Evolutionary conservation across 306 rosid genomes (phyloP).

Genomic region (Canavalia gladiata): DNA sequence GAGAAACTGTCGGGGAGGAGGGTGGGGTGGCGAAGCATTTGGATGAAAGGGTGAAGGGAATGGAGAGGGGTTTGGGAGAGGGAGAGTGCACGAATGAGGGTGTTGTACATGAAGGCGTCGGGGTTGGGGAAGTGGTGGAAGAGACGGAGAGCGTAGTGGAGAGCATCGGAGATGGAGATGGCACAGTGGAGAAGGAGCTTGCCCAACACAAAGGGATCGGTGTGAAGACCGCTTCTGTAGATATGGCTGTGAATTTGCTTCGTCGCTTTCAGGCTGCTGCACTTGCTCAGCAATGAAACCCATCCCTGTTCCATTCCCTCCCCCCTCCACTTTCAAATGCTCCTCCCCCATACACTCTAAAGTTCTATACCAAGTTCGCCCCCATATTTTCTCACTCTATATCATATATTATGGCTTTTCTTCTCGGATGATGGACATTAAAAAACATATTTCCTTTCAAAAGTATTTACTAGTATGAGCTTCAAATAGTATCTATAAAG

Average conservation of each 20-base stretch:
- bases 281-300: conserved; percentile 57
- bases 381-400: too few relatives aligned
- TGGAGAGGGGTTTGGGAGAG: conserved; percentile 60
- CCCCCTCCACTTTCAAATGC: neutral
- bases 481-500: too few relatives aligned
- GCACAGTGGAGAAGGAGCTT: conserved; percentile 85
- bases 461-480: too few relatives aligned
- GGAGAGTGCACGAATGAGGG: conserved; percentile 77
- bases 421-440: too few relatives aligned
- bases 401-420: too few relatives aligned
- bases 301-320: conserved; percentile 53
- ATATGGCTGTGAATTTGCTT: conserved; percentile 68
- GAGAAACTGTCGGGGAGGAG: conserved; percentile 74
- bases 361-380: too few relatives aligned
- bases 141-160: conserved; percentile 68
- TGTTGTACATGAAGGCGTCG: conserved; percentile 90
- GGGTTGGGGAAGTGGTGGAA: conserved; percentile 66
- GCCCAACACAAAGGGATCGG: conserved; percentile 63
- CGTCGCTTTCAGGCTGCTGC: conserved; percentile 58
- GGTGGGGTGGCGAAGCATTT: conserved; percentile 60
- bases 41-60: conserved; percentile 61
- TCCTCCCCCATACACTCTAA: too few relatives aligned
- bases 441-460: too few relatives aligned
- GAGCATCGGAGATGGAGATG: conserved; percentile 63
- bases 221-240: conserved; percentile 61